Base-by-base conservation (phyloP, 345 rosid species). In the Aurinia saxatilis region DNA sequence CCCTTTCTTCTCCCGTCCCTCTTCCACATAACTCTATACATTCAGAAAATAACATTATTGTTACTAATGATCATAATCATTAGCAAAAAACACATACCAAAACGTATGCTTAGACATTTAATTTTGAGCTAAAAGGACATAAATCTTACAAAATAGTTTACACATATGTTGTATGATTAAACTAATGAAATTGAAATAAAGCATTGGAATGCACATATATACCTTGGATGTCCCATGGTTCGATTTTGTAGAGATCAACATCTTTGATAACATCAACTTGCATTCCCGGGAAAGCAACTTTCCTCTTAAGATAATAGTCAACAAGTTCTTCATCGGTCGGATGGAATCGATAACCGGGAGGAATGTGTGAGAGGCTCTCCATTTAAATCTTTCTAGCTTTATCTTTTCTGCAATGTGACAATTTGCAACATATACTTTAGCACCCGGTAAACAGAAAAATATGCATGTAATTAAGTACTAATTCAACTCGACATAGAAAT, bases 151-250 rank as follows among this genome's bases (percentile, higher is more conserved):
- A 45, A 30, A 8, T 34, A 45, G 3, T 10, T 16, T 4, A 5
- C 6, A 33, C 11, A 33, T 21, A 21, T 21, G 25, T 21, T 1
- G 25, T 21, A 21, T 21, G 25, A 21, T 21, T 21, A 2, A 4
- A 21, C 5, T 55, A 6, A 8, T 50, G 42, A 51, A 18, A 63
- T 34, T 7, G 3, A 44, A 61, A 11, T 0, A n/a, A 13, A 60
- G 6, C 15, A 30, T 21, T 41, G 41, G 13, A 61, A 38, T 46
- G 34, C 11, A 61, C 25, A 27, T 10, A 16, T 10, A 21, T 73
- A 86, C 93, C 90, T 82, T 83, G 84, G 63, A 86, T 83, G 75
- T 86, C 90, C 93, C 93, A 86, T 23, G 93, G 93, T 65, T 86
- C 93, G 49, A 86, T 86, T 70, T 81, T 86, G 63, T 86, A 86